Percentiles rank a stretch among this genome's conserved stretches.
Evolutionary conservation across 352 stramenopile species (phyloP).

Genomic region (Phytophthora agathidicida): DNA sequence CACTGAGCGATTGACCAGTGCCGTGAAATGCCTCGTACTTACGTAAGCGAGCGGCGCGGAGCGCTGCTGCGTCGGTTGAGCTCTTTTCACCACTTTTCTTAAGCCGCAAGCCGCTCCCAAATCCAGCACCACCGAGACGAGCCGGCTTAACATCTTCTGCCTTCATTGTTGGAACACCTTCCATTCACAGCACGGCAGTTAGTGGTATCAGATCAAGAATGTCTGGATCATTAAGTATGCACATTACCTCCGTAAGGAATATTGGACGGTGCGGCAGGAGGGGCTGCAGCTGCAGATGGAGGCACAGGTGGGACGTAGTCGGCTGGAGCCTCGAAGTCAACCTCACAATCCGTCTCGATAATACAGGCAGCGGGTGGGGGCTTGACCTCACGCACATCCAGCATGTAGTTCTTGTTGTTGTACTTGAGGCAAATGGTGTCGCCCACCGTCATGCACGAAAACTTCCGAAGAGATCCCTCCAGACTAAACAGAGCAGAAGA

Average conservation of each 20-base stretch:
- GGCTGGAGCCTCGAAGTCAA: conserved; percentile 98
- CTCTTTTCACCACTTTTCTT: conserved; percentile 71
- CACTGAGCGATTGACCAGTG: conserved; percentile 76
- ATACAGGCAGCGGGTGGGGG: conserved; percentile 97
- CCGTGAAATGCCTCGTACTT: conserved; percentile 89
- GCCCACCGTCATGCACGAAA: conserved; percentile 98
- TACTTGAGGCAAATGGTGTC: conserved; percentile 99
- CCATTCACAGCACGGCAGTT: background rate
- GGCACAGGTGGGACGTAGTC: conserved; percentile 75
- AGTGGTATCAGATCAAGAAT: background rate
- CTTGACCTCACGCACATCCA: conserved; percentile 97
- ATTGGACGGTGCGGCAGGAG: conserved; percentile 46
- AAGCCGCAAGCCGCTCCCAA: conserved; percentile 65
- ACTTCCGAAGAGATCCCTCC: conserved; percentile 83
- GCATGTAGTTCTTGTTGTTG: conserved; percentile 98
- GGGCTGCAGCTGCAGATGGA: conserved; percentile 13
- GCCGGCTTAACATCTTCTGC: conserved; percentile 44
- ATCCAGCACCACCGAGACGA: conserved; percentile 40
- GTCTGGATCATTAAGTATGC: background rate
- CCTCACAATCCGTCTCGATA: conserved; percentile 99
- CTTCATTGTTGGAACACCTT: conserved; percentile 76
- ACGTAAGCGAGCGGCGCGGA: conserved; percentile 73
- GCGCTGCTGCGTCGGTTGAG: conserved; percentile 62
- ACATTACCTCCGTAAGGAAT: conserved; percentile 68
- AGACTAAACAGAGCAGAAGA: conserved; percentile 43